Conservation (phyloP, 345 rosid genomes). For the Lumnitzera littorea region DNA sequence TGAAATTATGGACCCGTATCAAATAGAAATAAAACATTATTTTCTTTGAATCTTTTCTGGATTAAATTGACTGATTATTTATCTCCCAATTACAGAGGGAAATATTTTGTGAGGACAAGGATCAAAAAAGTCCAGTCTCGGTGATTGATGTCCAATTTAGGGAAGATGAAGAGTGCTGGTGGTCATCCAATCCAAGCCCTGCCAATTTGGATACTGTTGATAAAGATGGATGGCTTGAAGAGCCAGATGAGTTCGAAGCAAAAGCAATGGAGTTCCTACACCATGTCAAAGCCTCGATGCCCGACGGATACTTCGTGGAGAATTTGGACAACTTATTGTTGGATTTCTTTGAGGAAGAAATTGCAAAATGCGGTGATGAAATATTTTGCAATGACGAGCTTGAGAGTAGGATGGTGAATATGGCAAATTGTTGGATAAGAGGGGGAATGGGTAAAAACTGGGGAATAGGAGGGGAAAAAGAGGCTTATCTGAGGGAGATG, state of each 20-base stretch:
- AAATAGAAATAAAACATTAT: too few relatives aligned
- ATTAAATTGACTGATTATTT: conserved; percentile 7
- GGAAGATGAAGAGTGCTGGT: conserved; percentile 33
- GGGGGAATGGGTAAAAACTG: conserved; percentile 8
- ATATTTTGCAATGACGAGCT: background rate
- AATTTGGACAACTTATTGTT: conserved; percentile 1
- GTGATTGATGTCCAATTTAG: conserved; percentile 34
- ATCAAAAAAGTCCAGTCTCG: conserved; percentile 44
- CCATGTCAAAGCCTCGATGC: conserved; percentile 4
- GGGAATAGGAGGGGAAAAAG: conserved; percentile 13
- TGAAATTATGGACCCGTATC: too few relatives aligned
- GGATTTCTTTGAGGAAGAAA: conserved; percentile 11
- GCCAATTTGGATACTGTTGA: conserved; percentile 15
- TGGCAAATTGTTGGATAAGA: conserved; percentile 7
- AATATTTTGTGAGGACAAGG: conserved; percentile 26
- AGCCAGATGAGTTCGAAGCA: background rate
- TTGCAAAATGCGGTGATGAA: background rate
- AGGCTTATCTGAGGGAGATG: conserved; percentile 11
- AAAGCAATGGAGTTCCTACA: conserved; percentile 7
- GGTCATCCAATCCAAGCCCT: conserved; percentile 33
- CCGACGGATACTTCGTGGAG: background rate
- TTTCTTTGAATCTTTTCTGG: background rate
- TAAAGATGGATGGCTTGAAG: conserved; percentile 2
- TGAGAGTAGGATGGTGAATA: conserved; percentile 6
- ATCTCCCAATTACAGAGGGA: conserved; percentile 25